Evolutionary conservation across 257 asterid species (phyloP), one percentile per base, ranked within the genome.

Genomic region (Salvia rosmarinus): DNA sequence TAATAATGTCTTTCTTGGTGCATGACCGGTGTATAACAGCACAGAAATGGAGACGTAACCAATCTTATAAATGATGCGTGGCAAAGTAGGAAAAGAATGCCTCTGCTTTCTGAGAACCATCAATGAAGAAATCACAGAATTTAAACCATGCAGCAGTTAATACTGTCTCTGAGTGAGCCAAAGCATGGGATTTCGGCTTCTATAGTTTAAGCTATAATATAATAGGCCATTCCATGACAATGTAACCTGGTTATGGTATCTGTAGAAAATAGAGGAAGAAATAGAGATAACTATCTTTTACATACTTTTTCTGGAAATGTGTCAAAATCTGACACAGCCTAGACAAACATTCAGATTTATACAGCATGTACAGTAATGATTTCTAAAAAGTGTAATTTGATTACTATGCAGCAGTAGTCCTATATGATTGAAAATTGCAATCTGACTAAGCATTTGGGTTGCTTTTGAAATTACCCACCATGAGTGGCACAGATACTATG

Each of bases 321-420:
- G 35, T 10, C 35, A 10, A 4, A 9, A 5, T 56, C 16, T 12
- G 28, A 17, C 67, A 61, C 67, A 21, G 44, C 10, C 25, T 9
- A 61, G 13, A 16, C 9, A 46, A 67, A 61, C 32, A 9, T 52
- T 67, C 72, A 32, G 19, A 67, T 16, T 46, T 12, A 47, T 30
- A 67, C 19, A 52, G 9, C 39, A 16, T 30, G 20, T n/a, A n/a
- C n/a, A n/a, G 47, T 10, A 2, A 16, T 16, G 11, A 10, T 67
- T 49, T 54, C 20, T 2, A 23, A 0, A 64, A 43, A 35, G 40
- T 11, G 20, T 20, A 62, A 39, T 40, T 23, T 44, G 23, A 25
- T 46, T 8, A 64, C 34, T 17, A 32, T 8, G 5, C 6, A 9
- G 44, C 37, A 54, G 42, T 1, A 20, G 11, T 28, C 35, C 46